Evolutionary conservation across 208 protist species (phyloP).

Genomic region (Leptomonas seymouri): DNA sequence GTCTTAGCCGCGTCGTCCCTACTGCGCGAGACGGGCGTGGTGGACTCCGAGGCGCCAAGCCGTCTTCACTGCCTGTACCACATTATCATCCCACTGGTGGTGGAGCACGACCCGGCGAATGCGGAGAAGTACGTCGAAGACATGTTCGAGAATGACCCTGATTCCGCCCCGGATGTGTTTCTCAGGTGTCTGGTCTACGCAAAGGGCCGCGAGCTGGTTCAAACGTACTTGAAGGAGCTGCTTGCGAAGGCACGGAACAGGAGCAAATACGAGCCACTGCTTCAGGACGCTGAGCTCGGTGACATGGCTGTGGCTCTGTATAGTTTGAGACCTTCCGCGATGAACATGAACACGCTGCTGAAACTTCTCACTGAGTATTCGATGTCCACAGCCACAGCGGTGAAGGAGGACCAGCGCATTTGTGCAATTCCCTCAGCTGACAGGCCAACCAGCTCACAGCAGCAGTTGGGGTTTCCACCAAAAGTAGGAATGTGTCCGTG

Average conservation of each 20-base stretch:
- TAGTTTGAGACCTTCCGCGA: constrained; percentile 46
- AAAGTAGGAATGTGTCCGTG: background rate
- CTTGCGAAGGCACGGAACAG: background rate
- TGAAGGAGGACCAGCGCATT: background rate
- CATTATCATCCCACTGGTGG: constrained; percentile 72
- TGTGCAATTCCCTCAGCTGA: background rate
- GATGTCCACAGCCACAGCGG: background rate
- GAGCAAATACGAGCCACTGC: background rate
- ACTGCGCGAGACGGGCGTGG: constrained; percentile 28
- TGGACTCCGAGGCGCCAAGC: constrained; percentile 6
- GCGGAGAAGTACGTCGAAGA: constrained; percentile 48
- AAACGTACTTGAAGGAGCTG: constrained; percentile 19
- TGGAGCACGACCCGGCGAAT: constrained; percentile 45
- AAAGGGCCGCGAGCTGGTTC: constrained; percentile 39
- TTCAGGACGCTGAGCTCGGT: background rate
- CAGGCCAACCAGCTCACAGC: background rate
- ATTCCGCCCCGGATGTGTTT: constrained; percentile 66
- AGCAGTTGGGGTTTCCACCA: background rate
- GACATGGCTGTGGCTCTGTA: constrained; percentile 49
- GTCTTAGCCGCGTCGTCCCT: constrained; percentile 34
- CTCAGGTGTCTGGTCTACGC: constrained; percentile 56
- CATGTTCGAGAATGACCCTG: constrained; percentile 64
- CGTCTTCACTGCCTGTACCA: constrained; percentile 72
- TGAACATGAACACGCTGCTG: constrained; percentile 79
- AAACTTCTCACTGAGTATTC: constrained; percentile 36